Conservation (phyloP, 148 eudicot species). For the Agrostemma githago region DNA sequence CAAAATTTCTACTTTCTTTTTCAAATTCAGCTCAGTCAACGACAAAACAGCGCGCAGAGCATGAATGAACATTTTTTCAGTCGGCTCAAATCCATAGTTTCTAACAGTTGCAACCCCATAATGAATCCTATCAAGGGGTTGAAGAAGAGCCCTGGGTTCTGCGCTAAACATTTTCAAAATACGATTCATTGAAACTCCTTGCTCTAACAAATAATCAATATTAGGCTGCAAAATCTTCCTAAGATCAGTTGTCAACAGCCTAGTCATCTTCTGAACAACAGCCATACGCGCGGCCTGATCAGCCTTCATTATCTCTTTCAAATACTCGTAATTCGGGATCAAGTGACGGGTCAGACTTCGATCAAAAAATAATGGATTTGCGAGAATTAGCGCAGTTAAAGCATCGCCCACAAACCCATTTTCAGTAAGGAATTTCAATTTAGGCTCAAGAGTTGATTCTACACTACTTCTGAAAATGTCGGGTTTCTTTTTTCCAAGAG, state of each 20-base stretch:
- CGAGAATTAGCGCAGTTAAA: not conserved
- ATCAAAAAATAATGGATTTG: conserved; percentile 12
- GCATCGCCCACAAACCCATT: conserved; percentile 16
- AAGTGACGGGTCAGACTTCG: conserved; percentile 18
- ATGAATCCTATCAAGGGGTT: not conserved
- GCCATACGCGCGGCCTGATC: not conserved
- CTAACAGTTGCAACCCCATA: conserved; percentile 8
- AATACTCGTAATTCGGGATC: conserved; percentile 12
- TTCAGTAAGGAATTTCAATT: conserved; percentile 12
- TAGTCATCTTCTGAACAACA: conserved; percentile 8
- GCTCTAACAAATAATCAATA: conserved; percentile 7
- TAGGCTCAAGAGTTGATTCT: conserved; percentile 19
- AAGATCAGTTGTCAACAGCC: conserved; percentile 12
- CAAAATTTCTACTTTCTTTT: conserved; percentile 16
- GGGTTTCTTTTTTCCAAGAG: conserved; percentile 12
- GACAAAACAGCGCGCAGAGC: conserved; percentile 19
- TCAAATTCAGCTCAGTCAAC: conserved; percentile 8
- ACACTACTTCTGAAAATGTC: conserved; percentile 1
- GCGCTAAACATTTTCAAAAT: conserved; percentile 17
- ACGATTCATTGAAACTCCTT: conserved; percentile 17
- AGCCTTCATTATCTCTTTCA: conserved; percentile 3
- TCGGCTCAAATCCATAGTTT: conserved; percentile 15
- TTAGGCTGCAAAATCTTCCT: not conserved
- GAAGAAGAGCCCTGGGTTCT: conserved; percentile 16
- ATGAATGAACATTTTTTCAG: conserved; percentile 12